Base-by-base conservation (phyloP, 306 rosid genomes). In the Vigna angularis region DNA sequence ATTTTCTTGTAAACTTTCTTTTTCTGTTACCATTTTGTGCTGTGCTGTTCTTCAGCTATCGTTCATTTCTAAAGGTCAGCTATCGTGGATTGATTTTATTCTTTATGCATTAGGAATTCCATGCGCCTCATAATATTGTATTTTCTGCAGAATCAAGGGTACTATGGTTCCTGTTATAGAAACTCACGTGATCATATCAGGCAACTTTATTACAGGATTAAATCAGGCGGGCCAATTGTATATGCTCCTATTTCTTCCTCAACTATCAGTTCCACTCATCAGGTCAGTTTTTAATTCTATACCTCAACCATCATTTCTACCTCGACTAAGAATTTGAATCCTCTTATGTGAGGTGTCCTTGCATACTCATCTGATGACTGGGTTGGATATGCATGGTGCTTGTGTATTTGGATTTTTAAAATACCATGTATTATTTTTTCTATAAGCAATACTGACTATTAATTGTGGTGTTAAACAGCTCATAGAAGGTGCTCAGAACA, bases 1-100 rank as follows among this genome's bases (percentile, higher is more conserved):
- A 82, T 84, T 83, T 91, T 81, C 75, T 90, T 52, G 91, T 93
- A 86, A 90, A 84, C 68, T 78, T 93, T 84, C 94, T 96, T 74
- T 83, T 84, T 83, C 82, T 88, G 55, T 81, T 96, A 52, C 99
- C 99, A 15, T 59, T 91, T 67, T 86, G 88, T 80, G 93, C 90
- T 76, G 75, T 91, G 64, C 61, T 90, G 84, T 87, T 91, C 49
- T 87, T 82, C 83, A 86, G 79, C 80, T 87, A 90, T 84, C 87
- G 77, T 47, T 84, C 86, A 36, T 83, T 82, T 78, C 59, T 82
- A 76, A 94, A 87, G 95, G 98, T 95, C 69, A 79, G 87, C 68
- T 66, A 11, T 62, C 81, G 12, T 61, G 38, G 61, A 45, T 81
- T 82, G 26, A 64, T 69, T 67, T 81, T 51, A 79, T 62, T 79